phyloP scores from a whole-genome alignment of 73 alveolate species.

The Effrenium voratum region DNA sequence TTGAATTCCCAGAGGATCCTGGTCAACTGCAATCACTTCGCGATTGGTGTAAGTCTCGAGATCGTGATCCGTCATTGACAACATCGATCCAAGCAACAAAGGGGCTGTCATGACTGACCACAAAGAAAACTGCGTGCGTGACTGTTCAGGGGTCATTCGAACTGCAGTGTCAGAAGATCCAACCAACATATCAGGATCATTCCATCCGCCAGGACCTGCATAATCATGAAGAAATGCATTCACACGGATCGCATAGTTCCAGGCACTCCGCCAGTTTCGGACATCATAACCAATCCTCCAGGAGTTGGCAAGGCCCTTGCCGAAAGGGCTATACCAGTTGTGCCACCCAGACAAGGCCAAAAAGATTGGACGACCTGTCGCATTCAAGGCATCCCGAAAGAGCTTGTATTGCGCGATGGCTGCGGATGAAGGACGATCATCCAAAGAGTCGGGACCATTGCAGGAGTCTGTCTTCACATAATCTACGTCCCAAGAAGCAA shows the following conservation, averaged over 20 bases:
- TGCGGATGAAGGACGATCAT: conserved; percentile 5
- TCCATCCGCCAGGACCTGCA: conserved; percentile 99
- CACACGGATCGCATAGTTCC: conserved; percentile 88
- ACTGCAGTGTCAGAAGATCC: conserved; percentile 21
- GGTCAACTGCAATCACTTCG: conserved; percentile 98
- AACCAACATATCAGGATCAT: conserved; percentile 99
- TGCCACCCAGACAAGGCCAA: conserved; percentile 99
- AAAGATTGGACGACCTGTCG: conserved; percentile 97
- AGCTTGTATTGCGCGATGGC: conserved; percentile 48
- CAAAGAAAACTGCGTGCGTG: conserved; percentile 98
- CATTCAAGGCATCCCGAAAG: conserved; percentile 98
- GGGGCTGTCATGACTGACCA: conserved; percentile 99
- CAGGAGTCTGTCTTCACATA: conserved; percentile 95
- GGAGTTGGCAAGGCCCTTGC: conserved; percentile 97
- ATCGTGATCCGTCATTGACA: background rate
- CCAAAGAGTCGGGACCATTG: conserved; percentile 51
- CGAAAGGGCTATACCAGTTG: conserved; percentile 97
- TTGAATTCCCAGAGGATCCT: conserved; percentile 98
- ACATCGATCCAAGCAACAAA: conserved; percentile 97
- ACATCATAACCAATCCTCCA: conserved; percentile 96
- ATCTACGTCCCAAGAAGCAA: conserved; percentile 97
- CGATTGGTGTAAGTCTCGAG: conserved; percentile 30
- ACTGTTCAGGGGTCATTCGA: conserved; percentile 97
- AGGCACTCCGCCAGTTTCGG: conserved; percentile 19
- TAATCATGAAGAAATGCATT: conserved; percentile 87